phyloP scores from a whole-genome alignment of 768 basidiomycete species.

The Lentinula sp. region DNA sequence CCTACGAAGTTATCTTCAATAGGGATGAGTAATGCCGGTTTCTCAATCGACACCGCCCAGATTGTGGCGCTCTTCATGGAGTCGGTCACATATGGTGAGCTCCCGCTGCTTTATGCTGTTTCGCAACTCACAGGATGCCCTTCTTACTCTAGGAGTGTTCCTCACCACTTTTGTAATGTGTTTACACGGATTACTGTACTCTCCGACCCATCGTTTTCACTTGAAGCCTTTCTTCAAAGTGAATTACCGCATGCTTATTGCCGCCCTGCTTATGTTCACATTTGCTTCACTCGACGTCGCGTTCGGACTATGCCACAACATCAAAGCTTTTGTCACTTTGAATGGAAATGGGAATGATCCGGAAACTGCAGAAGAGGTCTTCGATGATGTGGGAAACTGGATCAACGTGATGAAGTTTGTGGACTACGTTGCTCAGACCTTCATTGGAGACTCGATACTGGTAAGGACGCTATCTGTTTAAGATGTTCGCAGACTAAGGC shows the following conservation, averaged over 20 bases:
- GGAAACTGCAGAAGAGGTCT: conserved; percentile 21
- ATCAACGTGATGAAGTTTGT: conserved; percentile 37
- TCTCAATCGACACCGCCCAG: conserved; percentile 30
- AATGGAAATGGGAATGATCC: conserved; percentile 7
- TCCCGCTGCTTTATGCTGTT: neutral
- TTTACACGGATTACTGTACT: conserved; percentile 15
- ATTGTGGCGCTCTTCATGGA: conserved; percentile 35
- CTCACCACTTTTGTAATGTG: conserved; percentile 30
- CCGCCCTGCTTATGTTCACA: conserved; percentile 30
- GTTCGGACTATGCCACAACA: conserved; percentile 33
- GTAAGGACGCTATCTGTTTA: conserved; percentile 15
- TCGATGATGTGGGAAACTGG: conserved; percentile 30
- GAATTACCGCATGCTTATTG: conserved; percentile 29
- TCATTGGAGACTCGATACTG: conserved; percentile 36
- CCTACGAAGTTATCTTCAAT: neutral
- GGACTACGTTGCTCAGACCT: conserved; percentile 34
- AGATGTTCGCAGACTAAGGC: too few species aligned
- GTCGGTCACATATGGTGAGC: conserved; percentile 30
- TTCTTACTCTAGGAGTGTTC: conserved; percentile 21
- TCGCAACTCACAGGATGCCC: neutral
- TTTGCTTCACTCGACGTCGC: conserved; percentile 35
- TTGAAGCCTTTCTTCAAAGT: conserved; percentile 10
- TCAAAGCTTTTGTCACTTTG: conserved; percentile 34
- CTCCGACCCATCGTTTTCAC: conserved; percentile 28
- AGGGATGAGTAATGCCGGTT: conserved; percentile 6